Conservation (phyloP, 306 rosid genomes). For the Malus orientalis region DNA sequence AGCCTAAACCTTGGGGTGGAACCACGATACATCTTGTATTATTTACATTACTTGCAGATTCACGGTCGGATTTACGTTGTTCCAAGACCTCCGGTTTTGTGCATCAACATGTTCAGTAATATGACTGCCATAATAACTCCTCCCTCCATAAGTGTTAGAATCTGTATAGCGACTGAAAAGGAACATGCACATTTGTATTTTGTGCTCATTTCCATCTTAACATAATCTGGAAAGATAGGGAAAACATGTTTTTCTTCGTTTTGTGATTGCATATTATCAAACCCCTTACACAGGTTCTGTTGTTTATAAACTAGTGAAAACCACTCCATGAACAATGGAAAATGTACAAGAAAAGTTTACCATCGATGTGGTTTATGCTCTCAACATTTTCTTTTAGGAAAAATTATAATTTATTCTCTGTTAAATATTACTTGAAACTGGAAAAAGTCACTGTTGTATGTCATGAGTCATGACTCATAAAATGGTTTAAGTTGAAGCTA, state of each 20-base stretch:
- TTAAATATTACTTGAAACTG: neutral
- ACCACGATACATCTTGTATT: too few relatives aligned
- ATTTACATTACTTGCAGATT: too few relatives aligned
- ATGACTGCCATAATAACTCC: slow-evolving; percentile 8
- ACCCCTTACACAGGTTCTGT: neutral
- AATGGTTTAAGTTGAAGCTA: neutral
- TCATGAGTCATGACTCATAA: neutral
- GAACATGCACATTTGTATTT: too few relatives aligned
- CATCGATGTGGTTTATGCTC: neutral
- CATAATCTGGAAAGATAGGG: neutral
- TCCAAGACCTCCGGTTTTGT: too few relatives aligned
- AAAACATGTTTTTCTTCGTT: neutral
- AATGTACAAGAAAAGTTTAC: neutral
- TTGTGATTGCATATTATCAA: neutral
- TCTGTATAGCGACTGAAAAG: neutral
- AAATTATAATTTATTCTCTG: neutral
- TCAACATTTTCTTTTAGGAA: neutral
- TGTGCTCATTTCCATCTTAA: neutral
- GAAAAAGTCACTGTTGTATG: neutral
- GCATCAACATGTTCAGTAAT: neutral
- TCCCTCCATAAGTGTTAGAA: neutral
- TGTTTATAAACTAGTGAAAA: neutral
- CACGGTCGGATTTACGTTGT: too few relatives aligned
- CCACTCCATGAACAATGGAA: neutral
- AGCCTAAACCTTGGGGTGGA: too few relatives aligned